These are phyloP conservation scores for Globisporangium cylindrosporum DNA, from an alignment of 352 stramenopile genomes.

Conservation along the genomic window DNA sequence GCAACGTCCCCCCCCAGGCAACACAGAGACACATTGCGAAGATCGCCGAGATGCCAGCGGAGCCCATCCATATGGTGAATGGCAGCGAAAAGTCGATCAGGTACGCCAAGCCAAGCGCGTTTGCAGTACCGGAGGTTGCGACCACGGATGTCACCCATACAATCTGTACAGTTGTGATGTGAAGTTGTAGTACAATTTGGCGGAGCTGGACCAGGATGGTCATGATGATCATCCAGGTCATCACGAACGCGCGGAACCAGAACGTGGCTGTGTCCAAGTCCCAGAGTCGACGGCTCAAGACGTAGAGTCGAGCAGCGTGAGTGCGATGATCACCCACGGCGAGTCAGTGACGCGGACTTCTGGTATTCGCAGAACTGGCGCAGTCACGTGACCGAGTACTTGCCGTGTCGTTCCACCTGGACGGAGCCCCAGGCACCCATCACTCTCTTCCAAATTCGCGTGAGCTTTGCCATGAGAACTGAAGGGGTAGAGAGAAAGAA, in stretches of 20 bases:
- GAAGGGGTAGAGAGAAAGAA: too few species aligned
- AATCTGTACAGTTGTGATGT: background rate
- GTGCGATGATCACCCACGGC: conserved; percentile 13
- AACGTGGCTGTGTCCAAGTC: background rate
- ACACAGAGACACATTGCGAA: background rate
- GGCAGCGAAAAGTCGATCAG: conserved; percentile 29
- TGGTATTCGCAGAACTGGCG: conserved; percentile 29
- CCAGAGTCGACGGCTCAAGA: background rate
- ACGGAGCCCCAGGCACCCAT: background rate
- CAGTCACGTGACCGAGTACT: conserved; percentile 34
- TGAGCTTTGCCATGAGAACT: background rate
- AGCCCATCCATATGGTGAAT: conserved; percentile 21
- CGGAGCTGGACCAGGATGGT: conserved; percentile 19
- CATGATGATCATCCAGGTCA: background rate
- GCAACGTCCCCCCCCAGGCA: conserved; percentile 3
- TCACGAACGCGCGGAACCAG: background rate
- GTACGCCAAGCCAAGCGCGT: background rate
- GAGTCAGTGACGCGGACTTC: conserved; percentile 9
- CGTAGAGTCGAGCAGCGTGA: background rate
- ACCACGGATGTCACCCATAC: background rate
- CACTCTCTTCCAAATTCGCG: background rate
- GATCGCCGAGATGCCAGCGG: background rate
- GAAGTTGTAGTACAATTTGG: background rate
- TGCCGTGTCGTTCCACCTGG: conserved; percentile 31
- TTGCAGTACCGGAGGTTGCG: background rate